Conservation (phyloP, 257 asterid genomes). For the Schizonepeta tenuifolia region DNA sequence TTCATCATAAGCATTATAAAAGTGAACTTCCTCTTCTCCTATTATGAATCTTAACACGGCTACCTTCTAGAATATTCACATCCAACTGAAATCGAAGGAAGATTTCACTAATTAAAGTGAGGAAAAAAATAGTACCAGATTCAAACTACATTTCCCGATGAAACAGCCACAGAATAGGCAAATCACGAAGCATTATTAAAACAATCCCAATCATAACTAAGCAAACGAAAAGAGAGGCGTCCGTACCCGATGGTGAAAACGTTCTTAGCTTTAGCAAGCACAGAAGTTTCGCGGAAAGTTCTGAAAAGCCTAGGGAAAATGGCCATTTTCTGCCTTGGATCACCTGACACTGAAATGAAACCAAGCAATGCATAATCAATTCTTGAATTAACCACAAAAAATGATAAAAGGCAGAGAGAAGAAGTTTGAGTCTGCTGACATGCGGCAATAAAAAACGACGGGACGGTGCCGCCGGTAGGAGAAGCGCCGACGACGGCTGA, state of each 20-base stretch:
- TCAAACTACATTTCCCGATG: neutral
- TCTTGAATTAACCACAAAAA: too few species aligned
- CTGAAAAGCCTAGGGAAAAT: slow-evolving; percentile 58
- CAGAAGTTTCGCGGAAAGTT: slow-evolving; percentile 56
- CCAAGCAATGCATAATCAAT: too few species aligned
- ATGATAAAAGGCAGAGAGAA: too few species aligned
- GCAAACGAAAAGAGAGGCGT: neutral
- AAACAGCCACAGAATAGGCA: neutral
- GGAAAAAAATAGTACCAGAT: neutral
- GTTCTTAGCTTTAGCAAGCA: slow-evolving; percentile 54
- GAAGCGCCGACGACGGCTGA: too few species aligned
- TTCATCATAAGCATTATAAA: neutral
- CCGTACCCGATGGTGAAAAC: slow-evolving; percentile 65
- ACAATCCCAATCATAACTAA: neutral
- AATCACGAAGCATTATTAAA: neutral
- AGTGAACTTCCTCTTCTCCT: neutral
- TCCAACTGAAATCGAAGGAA: neutral
- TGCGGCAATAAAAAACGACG: too few species aligned
- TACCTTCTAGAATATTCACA: neutral
- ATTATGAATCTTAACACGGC: neutral
- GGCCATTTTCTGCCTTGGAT: slow-evolving; percentile 44
- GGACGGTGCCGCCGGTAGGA: too few species aligned
- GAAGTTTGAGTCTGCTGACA: too few species aligned
- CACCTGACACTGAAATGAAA: slow-evolving; percentile 22
- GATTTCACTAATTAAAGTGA: neutral